These are phyloP conservation scores for Eremochloa ophiuroides DNA, from an alignment of 176 grass and related monocot species.

Conservation along the genomic window DNA sequence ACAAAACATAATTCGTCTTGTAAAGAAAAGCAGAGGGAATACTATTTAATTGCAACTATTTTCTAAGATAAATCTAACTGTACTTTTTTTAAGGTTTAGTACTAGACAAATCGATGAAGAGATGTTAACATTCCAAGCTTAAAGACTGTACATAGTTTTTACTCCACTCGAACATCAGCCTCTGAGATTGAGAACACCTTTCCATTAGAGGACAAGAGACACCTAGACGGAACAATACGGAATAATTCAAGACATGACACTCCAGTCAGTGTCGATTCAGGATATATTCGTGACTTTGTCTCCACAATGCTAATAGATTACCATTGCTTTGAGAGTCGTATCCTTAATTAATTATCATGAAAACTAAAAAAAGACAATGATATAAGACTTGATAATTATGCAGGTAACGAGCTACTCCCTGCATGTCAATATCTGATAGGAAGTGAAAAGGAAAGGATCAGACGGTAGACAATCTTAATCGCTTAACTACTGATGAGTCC, in stretches of 20 bases:
- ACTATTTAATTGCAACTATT: not conserved
- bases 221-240: not conserved
- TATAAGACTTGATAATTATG: not conserved
- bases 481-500: not conserved
- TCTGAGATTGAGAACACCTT: not conserved
- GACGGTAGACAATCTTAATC: not conserved
- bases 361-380: not conserved
- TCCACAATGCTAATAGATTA: not conserved
- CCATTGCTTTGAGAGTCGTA: not conserved
- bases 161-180: not conserved
- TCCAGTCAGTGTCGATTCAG: not conserved
- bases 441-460: not conserved
- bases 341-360: not conserved
- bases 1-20: too few relatives aligned
- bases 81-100: not conserved
- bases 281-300: not conserved
- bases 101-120: not conserved
- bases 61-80: not conserved
- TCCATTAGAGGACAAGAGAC: not conserved
- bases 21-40: not conserved
- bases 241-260: not conserved
- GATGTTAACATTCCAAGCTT: not conserved
- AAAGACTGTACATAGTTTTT: too few relatives aligned
- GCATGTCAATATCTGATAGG: not conserved
- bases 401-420: not conserved